Percentiles rank a stretch among this genome's conserved stretches.
Conservation (phyloP, 1,139 yeast species). For the Nakaseomyces uthaithaninus region DNA sequence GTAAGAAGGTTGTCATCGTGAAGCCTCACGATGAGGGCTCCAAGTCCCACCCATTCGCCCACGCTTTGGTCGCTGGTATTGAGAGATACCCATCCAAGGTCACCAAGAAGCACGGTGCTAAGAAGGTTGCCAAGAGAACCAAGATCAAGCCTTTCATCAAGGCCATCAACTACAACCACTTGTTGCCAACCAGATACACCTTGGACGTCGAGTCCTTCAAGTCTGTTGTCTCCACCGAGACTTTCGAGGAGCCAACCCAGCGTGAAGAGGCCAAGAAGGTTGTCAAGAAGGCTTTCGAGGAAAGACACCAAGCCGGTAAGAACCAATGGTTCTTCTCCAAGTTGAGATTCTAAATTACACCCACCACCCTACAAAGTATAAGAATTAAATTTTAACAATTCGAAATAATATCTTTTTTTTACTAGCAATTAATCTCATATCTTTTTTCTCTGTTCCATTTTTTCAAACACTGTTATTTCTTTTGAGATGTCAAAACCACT, state of each 20-base stretch:
- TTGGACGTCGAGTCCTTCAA: conserved; percentile 95
- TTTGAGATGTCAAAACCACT: no score
- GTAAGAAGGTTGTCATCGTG: conserved; percentile 99
- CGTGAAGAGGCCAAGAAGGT: conserved; percentile 99
- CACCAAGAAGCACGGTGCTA: conserved; percentile 89
- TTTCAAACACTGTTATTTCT: no score
- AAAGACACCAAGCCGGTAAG: conserved; percentile 99
- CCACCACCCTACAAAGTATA: neutral
- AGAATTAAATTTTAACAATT: neutral
- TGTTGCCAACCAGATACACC: conserved; percentile 99
- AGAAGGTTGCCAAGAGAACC: conserved; percentile 95
- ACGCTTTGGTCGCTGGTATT: conserved; percentile 98
- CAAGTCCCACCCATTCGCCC: conserved; percentile 98
- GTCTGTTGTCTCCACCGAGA: conserved; percentile 82
- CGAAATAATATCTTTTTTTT: neutral
- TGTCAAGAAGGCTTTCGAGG: conserved; percentile 98
- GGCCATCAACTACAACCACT: conserved; percentile 99
- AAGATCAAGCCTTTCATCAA: conserved; percentile 99
- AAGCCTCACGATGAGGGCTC: conserved; percentile 99
- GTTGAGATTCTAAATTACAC: conserved; percentile 73
- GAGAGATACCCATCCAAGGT: conserved; percentile 99
- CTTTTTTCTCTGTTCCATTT: no score
- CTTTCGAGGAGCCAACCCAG: conserved; percentile 97
- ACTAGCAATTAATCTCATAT: no score
- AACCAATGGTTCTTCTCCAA: conserved; percentile 99